Percentiles rank a stretch among this genome's conserved stretches.
Evolutionary conservation across 495 filamentous ascomycete species (phyloP).

Genomic region (Lichenothelia convexa): DNA sequence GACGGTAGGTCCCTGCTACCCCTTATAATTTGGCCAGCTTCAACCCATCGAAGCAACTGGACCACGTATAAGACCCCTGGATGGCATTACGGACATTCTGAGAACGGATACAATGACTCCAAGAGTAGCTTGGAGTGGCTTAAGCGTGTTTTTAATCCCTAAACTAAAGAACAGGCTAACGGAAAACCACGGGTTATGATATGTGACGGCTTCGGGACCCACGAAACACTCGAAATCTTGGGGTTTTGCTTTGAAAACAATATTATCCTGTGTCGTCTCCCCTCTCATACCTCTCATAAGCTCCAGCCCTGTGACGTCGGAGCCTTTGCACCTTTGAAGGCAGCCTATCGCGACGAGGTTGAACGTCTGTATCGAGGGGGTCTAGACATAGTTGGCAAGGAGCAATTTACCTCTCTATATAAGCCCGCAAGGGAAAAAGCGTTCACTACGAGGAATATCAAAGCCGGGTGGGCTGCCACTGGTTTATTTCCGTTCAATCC

Average conservation of each 20-base stretch:
- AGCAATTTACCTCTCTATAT: slow-evolving; percentile 8
- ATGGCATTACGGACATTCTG: not conserved
- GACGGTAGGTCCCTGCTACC: not conserved
- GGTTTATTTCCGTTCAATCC: slow-evolving; percentile 7
- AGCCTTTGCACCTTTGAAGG: slow-evolving; percentile 10
- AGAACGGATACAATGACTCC: not conserved
- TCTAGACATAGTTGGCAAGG: slow-evolving; percentile 8
- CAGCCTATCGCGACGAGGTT: slow-evolving; percentile 7
- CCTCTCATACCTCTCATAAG: slow-evolving; percentile 11
- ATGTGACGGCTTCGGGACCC: slow-evolving; percentile 14
- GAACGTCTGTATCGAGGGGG: slow-evolving; percentile 1
- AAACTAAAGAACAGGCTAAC: not conserved
- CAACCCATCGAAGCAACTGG: not conserved
- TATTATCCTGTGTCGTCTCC: slow-evolving; percentile 12
- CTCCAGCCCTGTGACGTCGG: slow-evolving; percentile 14
- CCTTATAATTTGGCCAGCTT: not conserved
- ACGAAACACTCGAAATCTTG: slow-evolving; percentile 15
- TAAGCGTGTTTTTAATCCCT: not conserved
- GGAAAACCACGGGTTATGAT: not conserved
- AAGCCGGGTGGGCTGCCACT: slow-evolving; percentile 8
- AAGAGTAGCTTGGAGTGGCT: not conserved
- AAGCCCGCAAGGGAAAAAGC: slow-evolving; percentile 3
- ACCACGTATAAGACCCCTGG: not conserved
- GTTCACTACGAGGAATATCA: slow-evolving; percentile 6
- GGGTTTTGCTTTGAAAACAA: slow-evolving; percentile 1